Evolutionary conservation across 495 filamentous ascomycete genomes (phyloP), one percentile per base, ranked within the genome.

Genomic region (Clohesyomyces aquaticus): DNA sequence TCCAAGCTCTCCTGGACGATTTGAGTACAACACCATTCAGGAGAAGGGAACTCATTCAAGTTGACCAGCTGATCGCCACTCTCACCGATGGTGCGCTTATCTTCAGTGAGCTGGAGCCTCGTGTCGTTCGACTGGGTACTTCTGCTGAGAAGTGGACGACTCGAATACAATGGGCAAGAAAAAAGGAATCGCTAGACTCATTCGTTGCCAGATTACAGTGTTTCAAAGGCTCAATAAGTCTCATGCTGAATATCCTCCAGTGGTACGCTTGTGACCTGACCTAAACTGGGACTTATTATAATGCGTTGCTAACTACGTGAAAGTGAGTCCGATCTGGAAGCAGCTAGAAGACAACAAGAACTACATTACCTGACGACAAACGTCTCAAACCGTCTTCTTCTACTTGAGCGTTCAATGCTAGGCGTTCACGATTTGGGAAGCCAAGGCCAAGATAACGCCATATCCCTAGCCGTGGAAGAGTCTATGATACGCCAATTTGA

Each of bases 11-110:
- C 18, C 27, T 61, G 9, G 18, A 25, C 4, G 49, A 61, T 19
- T 16, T 49, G 25, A 16, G 8, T 47, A 19, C 11, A 19, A 25
- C 25, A 3, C 59, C 22, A n/a, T 11, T 22, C 11, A 23, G 23
- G 52, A 26, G 52, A 38, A 35, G 25, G 10, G 52, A 41, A 18
- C 14, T 55, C 19, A 62, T 62, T 62, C 48, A 46, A 23, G 25
- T 62, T 23, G 50, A 62, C 27, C 59, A 62, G 1, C 27, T 62
- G 32, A 42, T 61, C n/a, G 32, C 22, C 32, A 54, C 27, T 6
- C 42, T 61, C 32, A 54, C 47, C 49, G 50, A 61, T 61, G 48
- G 58, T 26, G 58, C 47, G 3, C n/a, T n/a, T n/a, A n/a, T n/a
- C n/a, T n/a, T n/a, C n/a, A n/a, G n/a, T n/a, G n/a, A n/a, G n/a